Evolutionary conservation across 352 stramenopile genomes (phyloP).

Genomic region (Globisporangium rhizosaccharum): DNA sequence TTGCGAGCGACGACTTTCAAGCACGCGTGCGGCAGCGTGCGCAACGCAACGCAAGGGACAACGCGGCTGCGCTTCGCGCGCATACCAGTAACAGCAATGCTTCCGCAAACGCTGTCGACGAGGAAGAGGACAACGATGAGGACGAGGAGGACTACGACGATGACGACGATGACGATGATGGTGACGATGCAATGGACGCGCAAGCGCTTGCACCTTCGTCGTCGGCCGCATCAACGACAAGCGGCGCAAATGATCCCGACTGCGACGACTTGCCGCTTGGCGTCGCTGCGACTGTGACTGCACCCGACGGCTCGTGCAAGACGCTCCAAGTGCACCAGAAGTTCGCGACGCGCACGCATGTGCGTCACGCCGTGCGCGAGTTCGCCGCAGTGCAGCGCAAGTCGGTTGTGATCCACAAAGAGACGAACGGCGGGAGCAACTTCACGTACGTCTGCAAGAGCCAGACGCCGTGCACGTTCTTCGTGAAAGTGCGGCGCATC

Average conservation of each 20-base stretch:
- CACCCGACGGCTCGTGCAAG: neutral
- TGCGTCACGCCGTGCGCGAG: conserved; percentile 37
- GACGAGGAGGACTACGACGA: neutral
- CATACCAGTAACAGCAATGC: neutral
- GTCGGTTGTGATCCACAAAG: conserved; percentile 26
- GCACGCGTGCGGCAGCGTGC: conserved; percentile 1
- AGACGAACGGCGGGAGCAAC: conserved; percentile 43
- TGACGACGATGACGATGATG: neutral
- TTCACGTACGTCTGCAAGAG: conserved; percentile 46
- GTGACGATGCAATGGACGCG: neutral
- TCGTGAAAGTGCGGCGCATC: conserved; percentile 27
- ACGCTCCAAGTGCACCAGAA: conserved; percentile 20
- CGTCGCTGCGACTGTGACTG: no score
- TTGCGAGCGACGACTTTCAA: conserved; percentile 8
- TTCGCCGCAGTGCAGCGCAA: conserved; percentile 36
- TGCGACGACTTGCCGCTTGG: neutral
- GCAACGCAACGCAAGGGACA: no score
- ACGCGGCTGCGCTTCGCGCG: neutral
- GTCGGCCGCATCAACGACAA: neutral
- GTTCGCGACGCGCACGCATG: conserved; percentile 25
- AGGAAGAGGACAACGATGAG: conserved; percentile 1
- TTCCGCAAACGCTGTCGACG: neutral
- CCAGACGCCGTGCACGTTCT: conserved; percentile 30
- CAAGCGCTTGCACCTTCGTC: no score
- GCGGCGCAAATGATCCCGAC: neutral